Conservation (phyloP, 73 alveolate genomes). For the Symbiodinium natans region DNA sequence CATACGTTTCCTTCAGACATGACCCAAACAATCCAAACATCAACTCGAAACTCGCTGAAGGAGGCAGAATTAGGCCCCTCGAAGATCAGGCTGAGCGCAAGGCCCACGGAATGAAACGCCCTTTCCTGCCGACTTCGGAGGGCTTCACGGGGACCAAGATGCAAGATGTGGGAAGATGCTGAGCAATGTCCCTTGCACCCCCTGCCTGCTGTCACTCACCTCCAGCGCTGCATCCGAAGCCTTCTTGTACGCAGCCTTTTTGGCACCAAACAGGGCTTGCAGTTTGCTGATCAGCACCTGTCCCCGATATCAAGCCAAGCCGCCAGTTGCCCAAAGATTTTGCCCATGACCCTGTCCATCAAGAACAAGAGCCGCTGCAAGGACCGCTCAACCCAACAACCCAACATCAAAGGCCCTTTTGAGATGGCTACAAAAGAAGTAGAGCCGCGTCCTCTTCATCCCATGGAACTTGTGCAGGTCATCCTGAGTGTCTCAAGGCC, state of each 20-base stretch:
- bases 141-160: neutral
- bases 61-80: no score
- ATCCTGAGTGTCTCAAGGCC: neutral
- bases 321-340: neutral
- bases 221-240: constrained; percentile 52
- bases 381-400: no score
- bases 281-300: no score
- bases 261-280: neutral
- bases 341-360: neutral
- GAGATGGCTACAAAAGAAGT: neutral
- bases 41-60: no score
- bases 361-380: neutral
- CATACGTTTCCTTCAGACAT: no score
- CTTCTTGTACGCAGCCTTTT: constrained; percentile 21
- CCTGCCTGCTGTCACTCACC: neutral
- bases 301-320: neutral
- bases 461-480: neutral
- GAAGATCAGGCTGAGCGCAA: neutral
- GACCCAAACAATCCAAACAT: no score
- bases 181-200: no score
- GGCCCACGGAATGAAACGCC: constrained; percentile 7
- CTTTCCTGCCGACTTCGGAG: neutral
- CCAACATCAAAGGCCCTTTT: neutral
- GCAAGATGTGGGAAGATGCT: neutral
- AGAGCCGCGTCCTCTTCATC: neutral